Evolutionary conservation across 2,329 filamentous ascomycete species (phyloP).

Genomic region (Corynespora cassiicola): DNA sequence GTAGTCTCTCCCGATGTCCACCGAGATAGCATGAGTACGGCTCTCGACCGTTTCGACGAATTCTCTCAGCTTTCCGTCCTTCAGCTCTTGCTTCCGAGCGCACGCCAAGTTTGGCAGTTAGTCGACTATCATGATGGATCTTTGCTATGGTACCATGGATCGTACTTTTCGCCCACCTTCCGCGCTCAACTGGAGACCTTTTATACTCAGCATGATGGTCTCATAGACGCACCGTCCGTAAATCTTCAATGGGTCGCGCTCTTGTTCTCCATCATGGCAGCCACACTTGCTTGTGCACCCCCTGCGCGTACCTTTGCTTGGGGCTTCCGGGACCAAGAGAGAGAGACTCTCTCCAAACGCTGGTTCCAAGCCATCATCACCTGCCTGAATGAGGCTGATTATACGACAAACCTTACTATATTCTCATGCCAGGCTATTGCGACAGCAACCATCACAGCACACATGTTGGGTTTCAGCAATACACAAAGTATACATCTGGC

Average conservation of each 20-base stretch:
- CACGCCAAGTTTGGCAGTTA: slow-evolving; percentile 21
- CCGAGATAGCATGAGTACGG: slow-evolving; percentile 9
- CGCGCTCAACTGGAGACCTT: slow-evolving; percentile 44
- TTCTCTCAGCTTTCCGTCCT: slow-evolving; percentile 25
- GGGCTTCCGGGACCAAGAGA: slow-evolving; percentile 50
- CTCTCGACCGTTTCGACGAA: background rate
- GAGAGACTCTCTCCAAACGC: slow-evolving; percentile 44
- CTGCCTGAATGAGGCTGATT: slow-evolving; percentile 51
- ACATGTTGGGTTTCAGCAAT: slow-evolving; percentile 53
- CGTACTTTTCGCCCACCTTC: slow-evolving; percentile 43
- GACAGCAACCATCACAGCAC: slow-evolving; percentile 52
- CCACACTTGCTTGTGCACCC: slow-evolving; percentile 47
- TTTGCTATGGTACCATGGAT: slow-evolving; percentile 46
- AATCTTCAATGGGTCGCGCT: slow-evolving; percentile 52
- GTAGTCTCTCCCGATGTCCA: slow-evolving; percentile 21
- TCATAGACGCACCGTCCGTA: slow-evolving; percentile 36
- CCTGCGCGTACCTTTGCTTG: slow-evolving; percentile 34
- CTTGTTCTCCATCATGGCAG: slow-evolving; percentile 49
- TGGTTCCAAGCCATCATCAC: slow-evolving; percentile 53
- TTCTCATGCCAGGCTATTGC: slow-evolving; percentile 52
- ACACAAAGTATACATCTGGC: slow-evolving; percentile 53
- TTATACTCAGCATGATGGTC: slow-evolving; percentile 38
- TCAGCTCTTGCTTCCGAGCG: slow-evolving; percentile 34
- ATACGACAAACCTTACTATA: slow-evolving; percentile 40
- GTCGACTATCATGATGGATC: slow-evolving; percentile 41